A percentile compares a stretch with the other conserved stretches of the same genome.
Evolutionary conservation across 2,329 filamentous ascomycete species (phyloP).

Genomic region (Sordariomycetes sp.): DNA sequence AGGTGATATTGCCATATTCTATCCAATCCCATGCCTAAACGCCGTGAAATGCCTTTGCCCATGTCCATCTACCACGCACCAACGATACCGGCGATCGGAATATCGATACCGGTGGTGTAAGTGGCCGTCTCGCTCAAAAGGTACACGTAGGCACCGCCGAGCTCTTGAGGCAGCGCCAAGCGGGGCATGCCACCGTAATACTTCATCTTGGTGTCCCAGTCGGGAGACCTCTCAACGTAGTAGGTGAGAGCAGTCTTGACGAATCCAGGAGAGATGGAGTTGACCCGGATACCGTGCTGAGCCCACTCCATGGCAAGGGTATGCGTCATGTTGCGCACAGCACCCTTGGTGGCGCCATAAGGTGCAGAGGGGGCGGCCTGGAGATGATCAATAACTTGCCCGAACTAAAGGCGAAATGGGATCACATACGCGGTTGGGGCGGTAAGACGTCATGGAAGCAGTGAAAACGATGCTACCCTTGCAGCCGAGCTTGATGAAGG

Average conservation of each 20-base stretch:
- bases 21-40: too few species aligned
- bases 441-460: constrained; percentile 35
- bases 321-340: constrained; percentile 27
- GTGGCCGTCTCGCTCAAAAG: constrained; percentile 37
- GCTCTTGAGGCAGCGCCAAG: constrained; percentile 38
- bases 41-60: too few species aligned
- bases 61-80: constrained; percentile 8
- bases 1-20: too few species aligned
- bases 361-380: constrained; percentile 38
- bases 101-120: constrained; percentile 22
- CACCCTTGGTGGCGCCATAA: constrained; percentile 35
- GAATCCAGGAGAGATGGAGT: constrained; percentile 34
- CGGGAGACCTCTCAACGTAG: constrained; percentile 26
- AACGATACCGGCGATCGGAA: constrained; percentile 11
- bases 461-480: constrained; percentile 32
- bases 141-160: constrained; percentile 48
- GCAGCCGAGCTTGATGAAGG: constrained; percentile 23
- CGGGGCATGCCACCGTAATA: constrained; percentile 47
- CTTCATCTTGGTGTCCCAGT: constrained; percentile 45
- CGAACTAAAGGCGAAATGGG: not conserved
- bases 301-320: constrained; percentile 38
- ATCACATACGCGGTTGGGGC: constrained; percentile 28
- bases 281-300: constrained; percentile 33
- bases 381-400: not conserved
- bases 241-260: constrained; percentile 36